These are phyloP conservation scores for Fusarium coffeatum DNA, from an alignment of 2,329 filamentous ascomycete species.

Conservation along the genomic window DNA sequence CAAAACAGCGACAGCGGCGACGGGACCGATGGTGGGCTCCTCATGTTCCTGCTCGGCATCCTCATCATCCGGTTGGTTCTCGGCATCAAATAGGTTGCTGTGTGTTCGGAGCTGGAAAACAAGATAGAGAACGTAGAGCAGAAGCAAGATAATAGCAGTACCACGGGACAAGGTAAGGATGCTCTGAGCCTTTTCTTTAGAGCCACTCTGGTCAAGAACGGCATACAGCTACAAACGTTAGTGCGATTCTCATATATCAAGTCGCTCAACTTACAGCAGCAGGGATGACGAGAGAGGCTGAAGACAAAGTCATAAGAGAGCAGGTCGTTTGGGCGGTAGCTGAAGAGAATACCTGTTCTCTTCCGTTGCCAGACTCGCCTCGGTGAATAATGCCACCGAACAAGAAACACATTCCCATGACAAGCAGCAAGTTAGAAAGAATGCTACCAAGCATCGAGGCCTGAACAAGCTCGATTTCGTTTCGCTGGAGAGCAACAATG, in stretches of 20 bases:
- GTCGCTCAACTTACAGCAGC: conserved; percentile 66
- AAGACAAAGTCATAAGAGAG: conserved; percentile 80
- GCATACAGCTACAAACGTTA: conserved; percentile 68
- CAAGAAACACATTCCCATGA: conserved; percentile 83
- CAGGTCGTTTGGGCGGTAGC: conserved; percentile 82
- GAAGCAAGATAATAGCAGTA: conserved; percentile 78
- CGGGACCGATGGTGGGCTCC: conserved; percentile 68
- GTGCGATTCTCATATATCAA: neutral
- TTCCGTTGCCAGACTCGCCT: conserved; percentile 65
- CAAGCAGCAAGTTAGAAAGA: conserved; percentile 91
- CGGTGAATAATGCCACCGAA: conserved; percentile 76
- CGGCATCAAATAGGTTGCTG: conserved; percentile 75
- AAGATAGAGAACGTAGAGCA: conserved; percentile 81
- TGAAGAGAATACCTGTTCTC: conserved; percentile 78
- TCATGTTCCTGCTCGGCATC: conserved; percentile 56
- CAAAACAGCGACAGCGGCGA: conserved; percentile 74
- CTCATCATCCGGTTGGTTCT: conserved; percentile 55
- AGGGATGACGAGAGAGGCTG: conserved; percentile 82
- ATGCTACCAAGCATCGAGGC: conserved; percentile 97
- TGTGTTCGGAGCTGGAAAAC: conserved; percentile 83
- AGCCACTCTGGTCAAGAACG: conserved; percentile 63
- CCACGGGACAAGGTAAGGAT: conserved; percentile 80
- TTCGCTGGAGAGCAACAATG: conserved; percentile 86
- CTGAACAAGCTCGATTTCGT: conserved; percentile 95
- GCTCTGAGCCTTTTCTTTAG: conserved; percentile 61